A percentile compares a stretch with the other conserved stretches of the same genome.
phyloP scores from a whole-genome alignment of 2,329 filamentous ascomycete genomes.

The Penicillium sp. region DNA sequence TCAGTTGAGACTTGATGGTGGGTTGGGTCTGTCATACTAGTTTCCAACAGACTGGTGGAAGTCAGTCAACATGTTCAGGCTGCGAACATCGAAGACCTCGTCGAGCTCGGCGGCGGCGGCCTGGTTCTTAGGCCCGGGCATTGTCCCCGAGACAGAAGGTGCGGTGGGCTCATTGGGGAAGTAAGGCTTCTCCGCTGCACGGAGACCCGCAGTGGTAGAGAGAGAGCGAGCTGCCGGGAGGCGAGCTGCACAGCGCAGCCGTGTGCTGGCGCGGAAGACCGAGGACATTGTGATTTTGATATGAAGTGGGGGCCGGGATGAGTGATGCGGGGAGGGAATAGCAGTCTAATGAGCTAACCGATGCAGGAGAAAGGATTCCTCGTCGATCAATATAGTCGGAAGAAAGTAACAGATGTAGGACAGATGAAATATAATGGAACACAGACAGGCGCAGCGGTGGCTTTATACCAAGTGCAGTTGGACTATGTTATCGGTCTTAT shows the following conservation, averaged over 20 bases:
- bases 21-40: slow-evolving; percentile 45
- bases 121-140: slow-evolving; percentile 69
- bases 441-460: slow-evolving; percentile 8
- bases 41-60: slow-evolving; percentile 69
- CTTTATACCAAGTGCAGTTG: slow-evolving; percentile 16
- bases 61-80: slow-evolving; percentile 72
- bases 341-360: slow-evolving; percentile 1
- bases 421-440: background rate
- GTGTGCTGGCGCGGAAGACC: slow-evolving; percentile 30
- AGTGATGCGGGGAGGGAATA: slow-evolving; percentile 3
- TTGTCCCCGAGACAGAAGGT: slow-evolving; percentile 49
- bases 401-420: background rate
- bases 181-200: slow-evolving; percentile 41
- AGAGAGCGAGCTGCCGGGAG: slow-evolving; percentile 30
- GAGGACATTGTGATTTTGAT: slow-evolving; percentile 28
- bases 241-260: slow-evolving; percentile 28
- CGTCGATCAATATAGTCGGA: background rate
- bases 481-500: slow-evolving; percentile 14
- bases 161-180: slow-evolving; percentile 52
- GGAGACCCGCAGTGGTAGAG: slow-evolving; percentile 29
- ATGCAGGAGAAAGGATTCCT: background rate
- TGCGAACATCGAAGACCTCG: slow-evolving; percentile 75
- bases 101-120: slow-evolving; percentile 61
- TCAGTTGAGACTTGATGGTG: slow-evolving; percentile 12
- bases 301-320: background rate